Evolutionary conservation across 257 asterid species (phyloP).

Genomic region (Eustoma russellianum): DNA sequence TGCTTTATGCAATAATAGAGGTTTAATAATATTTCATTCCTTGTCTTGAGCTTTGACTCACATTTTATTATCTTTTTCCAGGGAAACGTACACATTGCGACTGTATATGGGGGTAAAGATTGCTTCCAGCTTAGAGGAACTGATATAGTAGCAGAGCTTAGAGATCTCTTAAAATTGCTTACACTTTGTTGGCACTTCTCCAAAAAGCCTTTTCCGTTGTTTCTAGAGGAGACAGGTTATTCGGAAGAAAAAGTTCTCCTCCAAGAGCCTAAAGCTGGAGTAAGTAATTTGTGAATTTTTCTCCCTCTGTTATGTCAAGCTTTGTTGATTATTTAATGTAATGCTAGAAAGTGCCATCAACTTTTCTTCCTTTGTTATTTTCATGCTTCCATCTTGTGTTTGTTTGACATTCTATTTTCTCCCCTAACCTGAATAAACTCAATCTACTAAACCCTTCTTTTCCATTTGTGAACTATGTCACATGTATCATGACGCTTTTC

Average conservation of each 20-base stretch:
- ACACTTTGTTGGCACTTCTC: conserved; percentile 98
- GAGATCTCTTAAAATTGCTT: conserved; percentile 62
- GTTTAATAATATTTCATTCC: no score
- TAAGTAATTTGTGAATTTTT: conserved; percentile 26
- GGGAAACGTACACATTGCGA: conserved; percentile 71
- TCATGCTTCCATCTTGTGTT: background rate
- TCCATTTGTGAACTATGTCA: no score
- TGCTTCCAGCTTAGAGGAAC: conserved; percentile 69
- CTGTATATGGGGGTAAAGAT: conserved; percentile 78
- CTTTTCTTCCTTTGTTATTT: background rate
- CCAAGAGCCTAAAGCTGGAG: conserved; percentile 99
- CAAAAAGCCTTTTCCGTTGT: conserved; percentile 70
- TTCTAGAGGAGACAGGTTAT: conserved; percentile 90
- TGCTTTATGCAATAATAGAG: no score
- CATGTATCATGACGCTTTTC: no score
- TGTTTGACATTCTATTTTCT: no score
- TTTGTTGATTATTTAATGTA: background rate
- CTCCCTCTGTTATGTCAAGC: background rate
- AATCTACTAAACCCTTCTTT: no score
- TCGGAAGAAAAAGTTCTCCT: conserved; percentile 74
- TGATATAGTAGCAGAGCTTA: conserved; percentile 69
- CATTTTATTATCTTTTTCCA: conserved; percentile 15
- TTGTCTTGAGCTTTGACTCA: conserved; percentile 7
- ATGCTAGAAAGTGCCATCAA: background rate
- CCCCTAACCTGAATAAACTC: no score